Evolutionary conservation across 495 filamentous ascomycete species (phyloP).

Genomic region (Trichoderma erinaceum): DNA sequence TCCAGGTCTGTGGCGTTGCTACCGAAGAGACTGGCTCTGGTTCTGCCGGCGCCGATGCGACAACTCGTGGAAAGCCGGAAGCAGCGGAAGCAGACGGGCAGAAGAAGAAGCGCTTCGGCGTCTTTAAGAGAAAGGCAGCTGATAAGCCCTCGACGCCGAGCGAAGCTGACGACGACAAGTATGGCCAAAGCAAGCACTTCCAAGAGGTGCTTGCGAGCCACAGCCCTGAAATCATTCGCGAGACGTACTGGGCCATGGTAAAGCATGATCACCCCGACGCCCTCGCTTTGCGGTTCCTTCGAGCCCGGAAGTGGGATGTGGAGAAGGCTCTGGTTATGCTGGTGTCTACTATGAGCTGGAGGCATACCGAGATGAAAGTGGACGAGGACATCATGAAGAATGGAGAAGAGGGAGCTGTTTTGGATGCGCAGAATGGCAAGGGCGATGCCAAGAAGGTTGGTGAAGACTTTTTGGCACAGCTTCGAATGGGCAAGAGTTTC

Average conservation of each 20-base stretch:
- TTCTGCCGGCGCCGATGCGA: slow-evolving; percentile 21
- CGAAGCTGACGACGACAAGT: slow-evolving; percentile 69
- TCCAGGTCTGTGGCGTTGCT: slow-evolving; percentile 73
- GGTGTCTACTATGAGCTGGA: slow-evolving; percentile 90
- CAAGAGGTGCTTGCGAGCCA: slow-evolving; percentile 69
- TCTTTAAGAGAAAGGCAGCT: slow-evolving; percentile 60
- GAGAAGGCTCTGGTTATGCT: slow-evolving; percentile 92
- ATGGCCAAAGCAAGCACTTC: slow-evolving; percentile 83
- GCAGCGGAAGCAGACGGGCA: slow-evolving; percentile 44
- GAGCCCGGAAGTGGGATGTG: slow-evolving; percentile 94
- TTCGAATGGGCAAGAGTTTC: slow-evolving; percentile 91
- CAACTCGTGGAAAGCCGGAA: slow-evolving; percentile 14
- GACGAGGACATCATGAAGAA: slow-evolving; percentile 77
- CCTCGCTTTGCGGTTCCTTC: slow-evolving; percentile 79
- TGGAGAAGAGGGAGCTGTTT: slow-evolving; percentile 63
- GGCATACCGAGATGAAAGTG: slow-evolving; percentile 71
- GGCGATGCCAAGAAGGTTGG: slow-evolving; percentile 56
- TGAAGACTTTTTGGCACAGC: slow-evolving; percentile 77
- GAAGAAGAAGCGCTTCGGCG: slow-evolving; percentile 60
- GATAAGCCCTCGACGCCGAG: slow-evolving; percentile 34
- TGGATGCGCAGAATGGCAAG: slow-evolving; percentile 52
- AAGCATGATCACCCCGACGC: slow-evolving; percentile 93
- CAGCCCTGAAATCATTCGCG: slow-evolving; percentile 69
- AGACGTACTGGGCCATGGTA: slow-evolving; percentile 89
- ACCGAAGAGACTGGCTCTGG: slow-evolving; percentile 26